Percentiles rank a stretch among this genome's conserved stretches.
phyloP scores from a whole-genome alignment of 2,329 filamentous ascomycete species.

The Mollisia scopiformis region DNA sequence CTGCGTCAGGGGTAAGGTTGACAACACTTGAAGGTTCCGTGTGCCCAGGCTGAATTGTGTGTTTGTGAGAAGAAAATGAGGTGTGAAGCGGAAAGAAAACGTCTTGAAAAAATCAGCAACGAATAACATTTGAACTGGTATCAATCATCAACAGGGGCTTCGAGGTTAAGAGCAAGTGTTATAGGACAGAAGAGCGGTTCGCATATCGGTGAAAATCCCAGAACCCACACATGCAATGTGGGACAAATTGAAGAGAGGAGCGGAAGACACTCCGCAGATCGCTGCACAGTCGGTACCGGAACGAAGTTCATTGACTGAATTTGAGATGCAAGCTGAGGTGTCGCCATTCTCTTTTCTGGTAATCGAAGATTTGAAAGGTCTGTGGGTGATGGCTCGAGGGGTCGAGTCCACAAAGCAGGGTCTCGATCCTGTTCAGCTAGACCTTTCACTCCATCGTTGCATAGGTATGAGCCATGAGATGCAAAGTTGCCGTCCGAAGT shows the following conservation, averaged over 20 bases:
- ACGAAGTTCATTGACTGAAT: background rate
- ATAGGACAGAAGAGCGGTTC: background rate
- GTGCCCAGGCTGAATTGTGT: constrained; percentile 9
- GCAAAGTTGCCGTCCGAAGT: background rate
- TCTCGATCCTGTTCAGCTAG: background rate
- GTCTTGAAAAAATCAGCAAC: background rate
- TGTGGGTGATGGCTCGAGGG: background rate
- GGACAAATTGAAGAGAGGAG: background rate
- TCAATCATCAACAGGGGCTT: background rate
- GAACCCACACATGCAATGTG: background rate
- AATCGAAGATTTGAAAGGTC: background rate
- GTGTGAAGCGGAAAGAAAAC: background rate
- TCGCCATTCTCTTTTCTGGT: background rate
- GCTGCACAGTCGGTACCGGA: background rate
- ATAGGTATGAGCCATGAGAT: background rate
- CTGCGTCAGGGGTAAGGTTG: constrained; percentile 7
- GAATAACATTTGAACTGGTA: background rate
- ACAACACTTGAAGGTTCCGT: constrained; percentile 3
- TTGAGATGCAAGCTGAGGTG: background rate
- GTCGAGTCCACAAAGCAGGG: background rate
- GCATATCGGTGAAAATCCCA: background rate
- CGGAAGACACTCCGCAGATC: background rate
- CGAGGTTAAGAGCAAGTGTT: background rate
- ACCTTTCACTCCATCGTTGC: background rate
- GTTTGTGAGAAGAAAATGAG: constrained; percentile 8